Percentiles rank a stretch among this genome's conserved stretches.
Evolutionary conservation across 108 stramenopile species (phyloP).

Genomic region (Aurantiochytrium sp.): DNA sequence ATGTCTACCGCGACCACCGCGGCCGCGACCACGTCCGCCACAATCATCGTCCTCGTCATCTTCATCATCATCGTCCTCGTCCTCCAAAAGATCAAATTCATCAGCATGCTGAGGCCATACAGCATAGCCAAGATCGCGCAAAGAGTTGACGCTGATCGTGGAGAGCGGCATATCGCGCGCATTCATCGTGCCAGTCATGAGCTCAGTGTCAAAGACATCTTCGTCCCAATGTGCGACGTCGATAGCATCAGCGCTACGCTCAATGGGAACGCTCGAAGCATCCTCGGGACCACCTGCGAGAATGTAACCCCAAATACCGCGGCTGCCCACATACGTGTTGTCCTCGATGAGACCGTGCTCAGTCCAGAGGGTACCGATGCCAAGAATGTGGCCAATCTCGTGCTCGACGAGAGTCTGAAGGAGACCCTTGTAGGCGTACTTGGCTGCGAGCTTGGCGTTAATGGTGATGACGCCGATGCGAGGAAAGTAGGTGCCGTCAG

Average conservation of each 20-base stretch:
- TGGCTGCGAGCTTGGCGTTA: not conserved
- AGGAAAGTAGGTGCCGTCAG: not conserved
- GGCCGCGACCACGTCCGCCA: not conserved
- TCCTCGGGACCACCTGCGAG: not conserved
- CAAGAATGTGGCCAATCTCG: not conserved
- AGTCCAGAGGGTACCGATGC: not conserved
- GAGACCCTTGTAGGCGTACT: too few relatives aligned
- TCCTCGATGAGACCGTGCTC: not conserved
- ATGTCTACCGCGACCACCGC: not conserved
- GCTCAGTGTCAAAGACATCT: not conserved
- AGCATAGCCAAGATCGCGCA: not conserved
- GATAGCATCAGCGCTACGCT: not conserved
- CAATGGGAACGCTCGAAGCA: not conserved
- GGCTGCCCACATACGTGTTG: not conserved
- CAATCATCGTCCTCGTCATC: not conserved
- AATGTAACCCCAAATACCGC: not conserved
- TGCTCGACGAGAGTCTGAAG: not conserved
- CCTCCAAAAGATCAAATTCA: not conserved
- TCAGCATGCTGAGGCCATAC: not conserved
- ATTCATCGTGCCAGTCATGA: not conserved
- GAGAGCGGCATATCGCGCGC: not conserved
- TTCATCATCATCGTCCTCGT: not conserved
- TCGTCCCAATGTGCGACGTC: not conserved
- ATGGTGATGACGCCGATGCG: not conserved
- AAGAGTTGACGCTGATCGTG: not conserved